Conservation (phyloP, 2,329 filamentous ascomycete species). For the Ophiostoma tasmaniense region DNA sequence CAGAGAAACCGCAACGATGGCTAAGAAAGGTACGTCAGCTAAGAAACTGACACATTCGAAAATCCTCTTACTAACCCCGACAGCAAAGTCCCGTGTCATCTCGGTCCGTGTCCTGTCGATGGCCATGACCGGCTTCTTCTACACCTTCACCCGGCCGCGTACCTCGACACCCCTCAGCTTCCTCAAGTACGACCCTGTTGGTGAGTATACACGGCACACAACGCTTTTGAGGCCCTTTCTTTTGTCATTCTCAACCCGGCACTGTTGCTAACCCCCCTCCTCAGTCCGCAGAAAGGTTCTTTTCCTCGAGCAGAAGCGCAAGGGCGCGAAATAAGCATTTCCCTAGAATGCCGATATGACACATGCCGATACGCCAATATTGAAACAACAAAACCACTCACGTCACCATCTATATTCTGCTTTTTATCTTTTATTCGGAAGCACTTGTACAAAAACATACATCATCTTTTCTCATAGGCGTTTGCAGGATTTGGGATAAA, state of each 20-base stretch:
- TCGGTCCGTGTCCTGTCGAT: slow-evolving; percentile 92
- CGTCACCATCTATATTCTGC: background rate
- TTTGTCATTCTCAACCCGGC: background rate
- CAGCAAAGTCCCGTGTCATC: slow-evolving; percentile 86
- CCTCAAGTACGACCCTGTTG: slow-evolving; percentile 97
- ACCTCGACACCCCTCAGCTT: slow-evolving; percentile 80
- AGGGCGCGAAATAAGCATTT: slow-evolving; percentile 22
- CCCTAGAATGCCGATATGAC: background rate
- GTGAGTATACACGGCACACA: slow-evolving; percentile 40
- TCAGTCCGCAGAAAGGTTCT: slow-evolving; percentile 89
- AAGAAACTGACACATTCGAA: background rate
- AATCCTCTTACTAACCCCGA: background rate
- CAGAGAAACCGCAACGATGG: slow-evolving; percentile 24
- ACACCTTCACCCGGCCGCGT: slow-evolving; percentile 77
- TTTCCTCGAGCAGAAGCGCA: slow-evolving; percentile 87
- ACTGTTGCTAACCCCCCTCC: background rate
- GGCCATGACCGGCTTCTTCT: slow-evolving; percentile 98
- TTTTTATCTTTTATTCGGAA: background rate
- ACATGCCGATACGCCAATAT: background rate
- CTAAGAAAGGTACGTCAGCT: slow-evolving; percentile 29
- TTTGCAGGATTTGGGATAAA: slow-evolving; percentile 14
- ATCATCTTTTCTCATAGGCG: slow-evolving; percentile 14
- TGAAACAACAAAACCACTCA: background rate
- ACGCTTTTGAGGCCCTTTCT: background rate
- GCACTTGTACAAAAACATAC: slow-evolving; percentile 14